phyloP scores from a whole-genome alignment of 305 asterid species.

The Ilex paraguariensis region DNA sequence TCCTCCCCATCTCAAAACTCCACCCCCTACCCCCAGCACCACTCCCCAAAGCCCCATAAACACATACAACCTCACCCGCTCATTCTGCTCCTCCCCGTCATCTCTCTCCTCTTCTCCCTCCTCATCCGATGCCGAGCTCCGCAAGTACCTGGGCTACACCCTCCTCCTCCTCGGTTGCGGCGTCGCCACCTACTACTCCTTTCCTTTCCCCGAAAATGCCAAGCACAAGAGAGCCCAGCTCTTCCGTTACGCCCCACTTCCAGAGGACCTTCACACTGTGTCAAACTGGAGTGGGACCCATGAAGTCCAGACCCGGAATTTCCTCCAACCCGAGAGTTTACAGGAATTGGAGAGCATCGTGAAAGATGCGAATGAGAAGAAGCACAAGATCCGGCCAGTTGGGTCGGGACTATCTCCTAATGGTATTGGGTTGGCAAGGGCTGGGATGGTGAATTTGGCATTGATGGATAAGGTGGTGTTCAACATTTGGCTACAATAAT shows the following conservation, averaged over 20 bases:
- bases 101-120: constrained; percentile 34
- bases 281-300: constrained; percentile 99
- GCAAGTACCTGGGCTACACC: constrained; percentile 77
- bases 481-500: no score
- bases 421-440: constrained; percentile 83
- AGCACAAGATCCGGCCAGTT: constrained; percentile 81
- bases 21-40: constrained; percentile 1
- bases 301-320: constrained; percentile 80
- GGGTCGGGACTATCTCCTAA: constrained; percentile 94
- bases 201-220: constrained; percentile 75
- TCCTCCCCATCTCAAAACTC: constrained; percentile 10
- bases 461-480: constrained; percentile 52
- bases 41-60: constrained; percentile 1
- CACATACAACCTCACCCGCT: constrained; percentile 28
- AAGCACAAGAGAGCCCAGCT: constrained; percentile 83
- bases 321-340: constrained; percentile 67
- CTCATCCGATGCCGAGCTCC: constrained; percentile 67
- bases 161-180: constrained; percentile 75
- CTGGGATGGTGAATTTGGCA: constrained; percentile 96
- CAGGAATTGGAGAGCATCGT: constrained; percentile 57
- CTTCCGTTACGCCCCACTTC: constrained; percentile 90
- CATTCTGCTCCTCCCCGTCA: constrained; percentile 16
- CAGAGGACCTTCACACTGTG: constrained; percentile 82
- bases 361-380: constrained; percentile 51
- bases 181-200: constrained; percentile 83